Conservation (phyloP, 306 rosid species). For the Clitoria ternatea region DNA sequence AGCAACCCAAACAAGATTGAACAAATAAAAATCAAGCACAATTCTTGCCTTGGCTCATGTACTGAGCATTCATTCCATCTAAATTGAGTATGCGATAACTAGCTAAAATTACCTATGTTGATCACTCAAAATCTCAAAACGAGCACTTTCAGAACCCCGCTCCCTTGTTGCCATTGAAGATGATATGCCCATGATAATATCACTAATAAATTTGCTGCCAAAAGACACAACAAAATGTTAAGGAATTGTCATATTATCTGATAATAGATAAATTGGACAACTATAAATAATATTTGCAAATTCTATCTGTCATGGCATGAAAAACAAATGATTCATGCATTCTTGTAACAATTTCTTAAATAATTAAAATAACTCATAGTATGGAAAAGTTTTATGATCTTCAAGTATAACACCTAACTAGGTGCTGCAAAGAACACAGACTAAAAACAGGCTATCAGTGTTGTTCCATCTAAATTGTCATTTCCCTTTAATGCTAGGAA, state of each 20-base stretch:
- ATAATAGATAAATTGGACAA: neutral
- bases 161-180: constrained; percentile 91
- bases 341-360: constrained; percentile 8
- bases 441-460: neutral
- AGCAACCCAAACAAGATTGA: constrained; percentile 16
- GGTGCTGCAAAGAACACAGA: neutral
- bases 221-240: constrained; percentile 19
- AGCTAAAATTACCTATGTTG: constrained; percentile 55
- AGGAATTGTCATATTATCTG: neutral
- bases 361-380: neutral
- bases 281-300: constrained; percentile 5
- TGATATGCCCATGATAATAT: constrained; percentile 69
- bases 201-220: constrained; percentile 89
- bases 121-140: constrained; percentile 77
- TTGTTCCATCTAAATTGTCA: constrained; percentile 6
- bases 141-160: constrained; percentile 78
- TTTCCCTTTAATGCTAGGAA: constrained; percentile 10
- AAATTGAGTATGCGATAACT: constrained; percentile 1
- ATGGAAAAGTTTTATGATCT: constrained; percentile 7
- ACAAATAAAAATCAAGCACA: constrained; percentile 13
- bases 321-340: neutral
- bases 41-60: neutral
- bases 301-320: neutral
- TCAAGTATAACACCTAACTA: neutral
- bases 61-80: neutral